Evolutionary conservation across 208 protist species (phyloP).

Genomic region (Leishmania aethiopica): DNA sequence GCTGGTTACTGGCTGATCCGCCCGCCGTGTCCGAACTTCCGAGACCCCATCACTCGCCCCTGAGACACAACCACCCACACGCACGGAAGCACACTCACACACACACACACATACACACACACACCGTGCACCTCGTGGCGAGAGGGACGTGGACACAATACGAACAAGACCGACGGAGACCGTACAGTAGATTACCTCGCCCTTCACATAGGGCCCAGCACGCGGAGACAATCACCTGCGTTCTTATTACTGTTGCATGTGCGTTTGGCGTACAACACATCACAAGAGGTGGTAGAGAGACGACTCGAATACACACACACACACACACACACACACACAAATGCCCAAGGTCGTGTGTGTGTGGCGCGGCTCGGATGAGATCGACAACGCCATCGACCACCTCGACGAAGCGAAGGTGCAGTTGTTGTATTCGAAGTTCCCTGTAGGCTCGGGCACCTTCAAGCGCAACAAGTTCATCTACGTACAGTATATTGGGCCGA

Average conservation of each 20-base stretch:
- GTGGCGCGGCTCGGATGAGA: constrained; percentile 55
- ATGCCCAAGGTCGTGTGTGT: constrained; percentile 67
- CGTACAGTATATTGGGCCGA: constrained; percentile 73
- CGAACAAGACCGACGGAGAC: not conserved
- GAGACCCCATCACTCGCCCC: not conserved
- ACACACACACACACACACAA: not conserved
- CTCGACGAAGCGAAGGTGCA: constrained; percentile 81
- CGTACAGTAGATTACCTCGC: not conserved
- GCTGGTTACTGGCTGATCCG: not conserved
- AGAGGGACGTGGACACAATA: not conserved
- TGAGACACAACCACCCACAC: not conserved
- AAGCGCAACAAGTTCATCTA: constrained; percentile 89
- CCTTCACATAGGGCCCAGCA: not conserved
- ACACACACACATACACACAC: not conserved
- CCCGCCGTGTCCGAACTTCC: not conserved
- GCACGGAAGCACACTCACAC: not conserved
- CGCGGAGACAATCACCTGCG: not conserved
- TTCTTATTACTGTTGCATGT: not conserved
- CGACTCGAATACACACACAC: not conserved
- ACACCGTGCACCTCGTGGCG: not conserved
- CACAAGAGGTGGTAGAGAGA: not conserved
- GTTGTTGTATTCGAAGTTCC: constrained; percentile 80
- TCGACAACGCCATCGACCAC: constrained; percentile 65
- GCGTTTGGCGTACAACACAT: not conserved
- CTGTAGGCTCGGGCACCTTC: constrained; percentile 83